Base-by-base conservation (phyloP, 805 yeast genomes). In the Candida lessepsii region DNA sequence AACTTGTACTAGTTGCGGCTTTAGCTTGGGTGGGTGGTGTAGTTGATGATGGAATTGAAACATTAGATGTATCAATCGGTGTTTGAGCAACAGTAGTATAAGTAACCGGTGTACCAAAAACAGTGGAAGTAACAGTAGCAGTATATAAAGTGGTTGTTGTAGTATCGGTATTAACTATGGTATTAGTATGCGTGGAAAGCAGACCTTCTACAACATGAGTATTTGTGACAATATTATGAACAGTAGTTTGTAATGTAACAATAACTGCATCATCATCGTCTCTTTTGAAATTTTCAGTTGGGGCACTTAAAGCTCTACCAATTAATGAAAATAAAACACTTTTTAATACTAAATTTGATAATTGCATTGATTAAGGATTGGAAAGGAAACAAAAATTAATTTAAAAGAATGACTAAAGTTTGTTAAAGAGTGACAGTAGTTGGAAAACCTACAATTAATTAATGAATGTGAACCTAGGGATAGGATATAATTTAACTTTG, bases 81-180 rank as follows among this genome's bases (percentile, higher is more conserved):
- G 67, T 56, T 18, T 54, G 48, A 5, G 60, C 62, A 35, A 63
- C 63, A 4, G 70, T 65, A 19, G 67, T 58, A 48, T 50, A 67
- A 20, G 70, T 64, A 24, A 52, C 44, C 11, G 65, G 65, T 18
- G 56, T 50, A 16, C 73, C 73, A 40, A 62, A 60, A n/a, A 68
- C 61, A 13, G 71, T 67, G 2, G 64, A 58, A 4, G 74, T 69
- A 28, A 61, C 67, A 6, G 75, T 69, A 13, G 72, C 71, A 29
- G 73, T 69, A 50, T 67, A 68, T 20, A 58, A 54, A 17, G 73
- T 69, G 18, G 60, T 54, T 14, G 74, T 69, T 28, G 59, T 51
- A 13, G 69, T 64, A 15, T 59, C 48, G 16, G 71, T 64, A 36
- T 56, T 52, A 24, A 59, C 49, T 18, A 52, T 43, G 35, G 53